A percentile compares a stretch with the other conserved stretches of the same genome.
These are phyloP conservation scores for Westerdykella aurantiaca DNA, from an alignment of 2,329 filamentous ascomycete genomes.

Conservation along the genomic window DNA sequence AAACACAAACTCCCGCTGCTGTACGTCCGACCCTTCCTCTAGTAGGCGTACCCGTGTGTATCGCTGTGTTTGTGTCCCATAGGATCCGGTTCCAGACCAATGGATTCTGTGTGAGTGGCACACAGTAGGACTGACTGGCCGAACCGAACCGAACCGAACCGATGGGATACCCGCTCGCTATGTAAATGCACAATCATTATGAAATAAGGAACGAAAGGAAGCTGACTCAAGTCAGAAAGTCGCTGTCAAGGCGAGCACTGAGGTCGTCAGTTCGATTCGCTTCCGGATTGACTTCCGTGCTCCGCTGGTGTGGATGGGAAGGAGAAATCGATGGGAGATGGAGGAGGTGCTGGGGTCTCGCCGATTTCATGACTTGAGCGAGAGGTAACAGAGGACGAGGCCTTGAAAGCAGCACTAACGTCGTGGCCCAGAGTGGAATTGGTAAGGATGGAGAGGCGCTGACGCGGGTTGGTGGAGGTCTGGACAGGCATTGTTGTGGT, in stretches of 20 bases:
- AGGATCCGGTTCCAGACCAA: neutral
- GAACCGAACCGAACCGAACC: conserved; percentile 1
- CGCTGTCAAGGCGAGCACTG: neutral
- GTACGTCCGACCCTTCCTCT: neutral
- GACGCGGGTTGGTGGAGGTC: conserved; percentile 29
- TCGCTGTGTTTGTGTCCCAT: neutral
- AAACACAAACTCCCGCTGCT: neutral
- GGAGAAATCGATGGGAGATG: conserved; percentile 38
- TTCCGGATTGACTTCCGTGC: conserved; percentile 16
- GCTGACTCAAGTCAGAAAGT: neutral
- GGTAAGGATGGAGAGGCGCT: conserved; percentile 39
- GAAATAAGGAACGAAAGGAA: conserved; percentile 9
- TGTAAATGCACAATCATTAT: conserved; percentile 27
- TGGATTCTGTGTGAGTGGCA: neutral
- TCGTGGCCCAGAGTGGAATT: conserved; percentile 38
- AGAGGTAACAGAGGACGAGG: conserved; percentile 21
- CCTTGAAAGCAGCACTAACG: conserved; percentile 38
- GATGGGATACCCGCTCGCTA: conserved; percentile 12
- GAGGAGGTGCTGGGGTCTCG: conserved; percentile 39
- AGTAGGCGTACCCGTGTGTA: neutral
- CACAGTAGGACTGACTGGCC: neutral
- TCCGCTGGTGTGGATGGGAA: conserved; percentile 32
- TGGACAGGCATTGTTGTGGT: conserved; percentile 25
- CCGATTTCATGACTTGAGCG: conserved; percentile 24
- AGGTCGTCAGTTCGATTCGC: conserved; percentile 17